phyloP scores from a whole-genome alignment of 495 filamentous ascomycete species.

The Aspergillus kassunensis region DNA sequence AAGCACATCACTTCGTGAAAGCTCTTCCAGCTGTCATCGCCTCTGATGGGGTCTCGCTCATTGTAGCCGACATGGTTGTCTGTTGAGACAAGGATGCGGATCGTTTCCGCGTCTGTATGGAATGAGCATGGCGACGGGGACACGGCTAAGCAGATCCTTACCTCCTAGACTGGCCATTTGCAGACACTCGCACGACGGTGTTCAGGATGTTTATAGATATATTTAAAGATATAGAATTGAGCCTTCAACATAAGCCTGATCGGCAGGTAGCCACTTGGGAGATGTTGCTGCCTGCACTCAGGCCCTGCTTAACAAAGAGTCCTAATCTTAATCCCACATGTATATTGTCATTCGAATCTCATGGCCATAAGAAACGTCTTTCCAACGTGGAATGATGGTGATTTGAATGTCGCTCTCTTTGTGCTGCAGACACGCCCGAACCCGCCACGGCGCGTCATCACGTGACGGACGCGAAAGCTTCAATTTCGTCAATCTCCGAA shows the following conservation, averaged over 20 bases:
- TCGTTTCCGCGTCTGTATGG: slow-evolving; percentile 72
- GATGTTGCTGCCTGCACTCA: slow-evolving; percentile 2
- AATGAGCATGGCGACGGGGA: neutral
- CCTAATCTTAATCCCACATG: no score
- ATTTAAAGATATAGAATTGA: neutral
- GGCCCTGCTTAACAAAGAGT: neutral
- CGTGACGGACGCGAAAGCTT: slow-evolving; percentile 17
- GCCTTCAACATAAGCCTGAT: neutral
- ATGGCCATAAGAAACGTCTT: no score
- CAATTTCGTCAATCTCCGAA: neutral
- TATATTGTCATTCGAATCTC: no score
- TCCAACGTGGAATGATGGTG: no score
- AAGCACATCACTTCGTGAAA: slow-evolving; percentile 96
- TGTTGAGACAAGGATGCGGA: slow-evolving; percentile 89
- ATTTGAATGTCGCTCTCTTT: neutral
- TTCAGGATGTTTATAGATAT: neutral
- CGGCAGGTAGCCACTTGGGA: slow-evolving; percentile 1
- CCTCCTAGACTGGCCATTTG: slow-evolving; percentile 27
- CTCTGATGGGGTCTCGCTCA: slow-evolving; percentile 87
- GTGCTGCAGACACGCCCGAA: neutral
- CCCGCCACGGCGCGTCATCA: slow-evolving; percentile 18
- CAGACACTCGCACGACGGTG: neutral
- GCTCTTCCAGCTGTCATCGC: slow-evolving; percentile 93
- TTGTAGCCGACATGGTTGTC: slow-evolving; percentile 98
- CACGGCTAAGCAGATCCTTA: slow-evolving; percentile 10